phyloP scores from a whole-genome alignment of 805 yeast genomes.

The Tetrapisispora iriomotensis region DNA sequence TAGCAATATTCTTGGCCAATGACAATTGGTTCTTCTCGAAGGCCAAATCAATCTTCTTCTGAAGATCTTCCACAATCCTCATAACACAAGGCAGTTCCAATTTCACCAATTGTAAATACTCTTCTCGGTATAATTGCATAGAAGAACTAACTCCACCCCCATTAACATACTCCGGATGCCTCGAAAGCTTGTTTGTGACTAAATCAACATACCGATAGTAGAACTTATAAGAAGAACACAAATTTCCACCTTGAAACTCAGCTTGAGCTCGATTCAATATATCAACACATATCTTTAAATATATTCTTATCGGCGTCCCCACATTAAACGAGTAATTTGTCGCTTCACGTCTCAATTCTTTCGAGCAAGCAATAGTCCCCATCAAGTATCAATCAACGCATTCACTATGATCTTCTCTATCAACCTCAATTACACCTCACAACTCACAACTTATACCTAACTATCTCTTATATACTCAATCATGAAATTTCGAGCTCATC shows the following conservation, averaged over 20 bases:
- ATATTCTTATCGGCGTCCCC: conserved; percentile 40
- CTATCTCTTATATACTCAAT: no score
- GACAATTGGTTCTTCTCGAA: conserved; percentile 17
- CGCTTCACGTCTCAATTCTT: conserved; percentile 35
- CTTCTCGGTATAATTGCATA: conserved; percentile 13
- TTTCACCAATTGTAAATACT: conserved; percentile 20
- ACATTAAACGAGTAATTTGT: conserved; percentile 44
- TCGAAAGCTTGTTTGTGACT: conserved; percentile 23
- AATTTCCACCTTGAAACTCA: conserved; percentile 30
- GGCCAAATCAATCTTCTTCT: conserved; percentile 14
- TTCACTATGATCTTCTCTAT: no score
- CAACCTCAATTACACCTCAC: no score
- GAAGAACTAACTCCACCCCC: no score
- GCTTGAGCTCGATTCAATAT: conserved; percentile 36
- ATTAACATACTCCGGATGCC: conserved; percentile 22
- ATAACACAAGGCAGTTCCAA: conserved; percentile 28
- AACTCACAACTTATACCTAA: no score
- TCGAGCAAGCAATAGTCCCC: background rate
- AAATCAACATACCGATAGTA: conserved; percentile 50
- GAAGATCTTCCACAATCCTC: conserved; percentile 22
- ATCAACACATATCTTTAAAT: conserved; percentile 45
- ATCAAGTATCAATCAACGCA: background rate
- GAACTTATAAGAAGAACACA: conserved; percentile 44
- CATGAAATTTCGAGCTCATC: no score
- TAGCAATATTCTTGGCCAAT: conserved; percentile 23